Percentiles rank a stretch among this genome's conserved stretches.
Evolutionary conservation across 805 yeast genomes (phyloP).

Genomic region (Monosporozyma servazzii): DNA sequence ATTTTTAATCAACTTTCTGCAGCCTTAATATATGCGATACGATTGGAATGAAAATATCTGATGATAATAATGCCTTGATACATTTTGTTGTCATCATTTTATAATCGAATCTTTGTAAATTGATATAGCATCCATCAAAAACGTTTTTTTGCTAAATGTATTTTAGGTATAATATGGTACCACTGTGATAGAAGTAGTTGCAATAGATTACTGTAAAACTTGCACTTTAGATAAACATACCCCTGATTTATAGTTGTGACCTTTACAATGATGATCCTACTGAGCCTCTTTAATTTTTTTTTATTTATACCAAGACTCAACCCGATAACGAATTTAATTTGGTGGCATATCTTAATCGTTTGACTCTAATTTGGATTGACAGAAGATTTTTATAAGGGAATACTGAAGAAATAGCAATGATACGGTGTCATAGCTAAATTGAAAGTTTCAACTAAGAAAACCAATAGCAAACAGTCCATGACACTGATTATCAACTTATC

Average conservation of each 20-base stretch:
- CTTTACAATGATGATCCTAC: no score
- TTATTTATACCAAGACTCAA: no score
- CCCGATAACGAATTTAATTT: conserved; percentile 75
- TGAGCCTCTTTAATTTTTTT: no score
- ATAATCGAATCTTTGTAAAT: conserved; percentile 35
- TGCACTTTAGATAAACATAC: no score
- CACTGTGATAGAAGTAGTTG: no score
- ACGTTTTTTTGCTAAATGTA: conserved; percentile 61
- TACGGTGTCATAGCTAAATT: conserved; percentile 89
- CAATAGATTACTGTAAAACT: no score
- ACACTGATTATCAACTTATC: no score
- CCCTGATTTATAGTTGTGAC: no score
- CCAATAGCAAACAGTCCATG: no score
- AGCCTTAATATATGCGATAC: conserved; percentile 56
- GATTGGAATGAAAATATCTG: conserved; percentile 55
- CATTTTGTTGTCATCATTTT: no score
- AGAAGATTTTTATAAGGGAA: conserved; percentile 79
- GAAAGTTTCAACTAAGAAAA: conserved; percentile 88
- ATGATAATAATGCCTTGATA: conserved; percentile 72
- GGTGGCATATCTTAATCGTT: conserved; percentile 53
- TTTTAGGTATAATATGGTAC: no score
- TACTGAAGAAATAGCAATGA: conserved; percentile 79
- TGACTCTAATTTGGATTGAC: conserved; percentile 64
- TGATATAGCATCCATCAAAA: conserved; percentile 39
- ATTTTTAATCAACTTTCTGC: conserved; percentile 66